Conservation (phyloP, 768 basidiomycete species). For the Boletus subcaerulescens region DNA sequence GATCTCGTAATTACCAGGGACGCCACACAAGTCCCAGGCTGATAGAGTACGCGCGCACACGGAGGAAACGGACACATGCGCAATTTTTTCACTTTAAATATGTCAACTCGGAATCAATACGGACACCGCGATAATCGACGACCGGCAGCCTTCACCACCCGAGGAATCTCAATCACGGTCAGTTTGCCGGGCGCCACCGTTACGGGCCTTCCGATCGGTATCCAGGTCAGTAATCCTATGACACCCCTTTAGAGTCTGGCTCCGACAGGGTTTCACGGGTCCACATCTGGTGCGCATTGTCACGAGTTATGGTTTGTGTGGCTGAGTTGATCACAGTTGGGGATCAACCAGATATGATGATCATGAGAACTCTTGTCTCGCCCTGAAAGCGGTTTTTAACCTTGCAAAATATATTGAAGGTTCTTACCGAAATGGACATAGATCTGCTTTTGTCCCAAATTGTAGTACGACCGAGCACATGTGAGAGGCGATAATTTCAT, state of each 20-base stretch:
- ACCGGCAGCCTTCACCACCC: slow-evolving; percentile 11
- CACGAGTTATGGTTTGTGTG: slow-evolving; percentile 8
- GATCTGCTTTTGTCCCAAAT: slow-evolving; percentile 27
- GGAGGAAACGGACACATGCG: slow-evolving; percentile 24
- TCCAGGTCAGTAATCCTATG: slow-evolving; percentile 13
- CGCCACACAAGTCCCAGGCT: slow-evolving; percentile 14
- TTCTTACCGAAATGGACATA: slow-evolving; percentile 25
- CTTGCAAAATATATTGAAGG: slow-evolving; percentile 16
- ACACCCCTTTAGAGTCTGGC: slow-evolving; percentile 5
- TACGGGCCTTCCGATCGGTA: slow-evolving; percentile 18
- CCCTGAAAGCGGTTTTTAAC: slow-evolving; percentile 17
- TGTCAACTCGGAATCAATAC: slow-evolving; percentile 24
- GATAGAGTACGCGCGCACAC: slow-evolving; percentile 16
- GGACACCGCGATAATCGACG: slow-evolving; percentile 19
- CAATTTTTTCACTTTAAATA: slow-evolving; percentile 18
- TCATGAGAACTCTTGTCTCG: slow-evolving; percentile 1
- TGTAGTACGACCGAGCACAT: slow-evolving; percentile 30
- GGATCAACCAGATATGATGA: slow-evolving; percentile 13
- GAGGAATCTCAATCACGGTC: slow-evolving; percentile 15
- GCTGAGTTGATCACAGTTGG: slow-evolving; percentile 17
- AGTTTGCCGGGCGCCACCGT: slow-evolving; percentile 26
- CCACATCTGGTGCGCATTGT: slow-evolving; percentile 14
- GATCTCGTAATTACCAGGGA: slow-evolving; percentile 26
- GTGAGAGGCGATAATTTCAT: slow-evolving; percentile 33
- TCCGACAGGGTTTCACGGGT: slow-evolving; percentile 12